These are phyloP conservation scores for Puccinellia tenuiflora DNA, from an alignment of 176 grass and related monocot species.

Conservation along the genomic window DNA sequence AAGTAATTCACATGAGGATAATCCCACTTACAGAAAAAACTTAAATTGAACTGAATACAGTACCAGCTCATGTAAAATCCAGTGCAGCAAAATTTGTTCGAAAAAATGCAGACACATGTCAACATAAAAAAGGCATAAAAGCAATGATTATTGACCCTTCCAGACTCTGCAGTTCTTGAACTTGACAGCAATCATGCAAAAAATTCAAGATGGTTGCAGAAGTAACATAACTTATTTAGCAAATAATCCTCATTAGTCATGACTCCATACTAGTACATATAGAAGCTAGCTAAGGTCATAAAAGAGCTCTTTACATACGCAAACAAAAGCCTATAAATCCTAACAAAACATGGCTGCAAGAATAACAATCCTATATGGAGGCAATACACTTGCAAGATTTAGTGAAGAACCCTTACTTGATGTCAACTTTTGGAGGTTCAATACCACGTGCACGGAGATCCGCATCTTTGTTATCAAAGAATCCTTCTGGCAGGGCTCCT, in stretches of 20 bases:
- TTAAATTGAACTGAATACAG: background rate
- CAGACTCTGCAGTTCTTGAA: background rate
- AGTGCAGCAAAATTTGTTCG: background rate
- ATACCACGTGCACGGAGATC: constrained; percentile 90
- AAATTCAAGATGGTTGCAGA: background rate
- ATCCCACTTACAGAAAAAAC: background rate
- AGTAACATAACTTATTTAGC: constrained; percentile 1
- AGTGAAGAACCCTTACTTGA: constrained; percentile 46
- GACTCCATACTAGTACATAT: background rate
- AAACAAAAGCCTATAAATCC: background rate
- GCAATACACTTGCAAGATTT: background rate
- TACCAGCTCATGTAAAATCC: background rate
- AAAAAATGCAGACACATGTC: background rate
- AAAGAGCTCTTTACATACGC: background rate
- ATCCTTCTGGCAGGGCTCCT: constrained; percentile 79
- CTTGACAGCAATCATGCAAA: background rate
- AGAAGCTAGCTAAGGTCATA: background rate
- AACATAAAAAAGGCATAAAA: background rate
- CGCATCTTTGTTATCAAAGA: constrained; percentile 98
- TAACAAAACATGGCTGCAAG: background rate
- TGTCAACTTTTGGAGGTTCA: constrained; percentile 66
- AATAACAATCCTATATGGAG: background rate
- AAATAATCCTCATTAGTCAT: background rate
- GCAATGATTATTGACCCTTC: background rate
- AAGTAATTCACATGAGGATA: background rate